These are phyloP conservation scores for Xanthoconium stramineum DNA, from an alignment of 768 basidiomycete species.

Conservation along the genomic window DNA sequence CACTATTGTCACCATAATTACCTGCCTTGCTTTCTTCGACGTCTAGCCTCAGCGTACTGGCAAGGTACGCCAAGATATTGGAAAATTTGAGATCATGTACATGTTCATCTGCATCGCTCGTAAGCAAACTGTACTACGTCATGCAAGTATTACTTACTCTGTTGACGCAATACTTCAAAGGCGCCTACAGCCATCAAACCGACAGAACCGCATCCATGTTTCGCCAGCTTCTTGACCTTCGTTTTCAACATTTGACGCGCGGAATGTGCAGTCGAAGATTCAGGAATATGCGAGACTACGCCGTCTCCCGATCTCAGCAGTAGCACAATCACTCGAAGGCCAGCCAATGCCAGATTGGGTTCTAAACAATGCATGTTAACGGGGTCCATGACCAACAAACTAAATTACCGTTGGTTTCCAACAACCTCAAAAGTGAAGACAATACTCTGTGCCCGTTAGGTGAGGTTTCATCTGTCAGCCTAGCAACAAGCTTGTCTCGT, in stretches of 20 bases:
- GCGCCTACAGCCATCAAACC: no score
- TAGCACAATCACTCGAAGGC: neutral
- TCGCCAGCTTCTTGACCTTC: no score
- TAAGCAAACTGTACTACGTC: no score
- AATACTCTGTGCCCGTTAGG: neutral
- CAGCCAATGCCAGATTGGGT: neutral
- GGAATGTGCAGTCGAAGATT: neutral
- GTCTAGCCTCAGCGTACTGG: neutral
- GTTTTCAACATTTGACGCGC: no score
- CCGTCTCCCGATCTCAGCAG: no score
- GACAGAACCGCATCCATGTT: no score
- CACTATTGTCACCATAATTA: neutral
- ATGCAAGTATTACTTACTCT: no score
- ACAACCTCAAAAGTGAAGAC: neutral
- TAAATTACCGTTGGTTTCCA: neutral
- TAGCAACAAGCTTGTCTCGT: neutral
- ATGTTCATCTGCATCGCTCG: neutral
- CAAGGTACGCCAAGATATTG: neutral
- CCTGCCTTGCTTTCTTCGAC: neutral
- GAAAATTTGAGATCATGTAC: neutral
- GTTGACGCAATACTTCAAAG: no score
- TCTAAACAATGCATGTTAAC: neutral
- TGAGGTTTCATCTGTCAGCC: neutral
- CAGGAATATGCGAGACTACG: no score
- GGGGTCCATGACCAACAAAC: no score